Base-by-base conservation (phyloP, 805 yeast species). In the Starmerella ratchasimensis region DNA sequence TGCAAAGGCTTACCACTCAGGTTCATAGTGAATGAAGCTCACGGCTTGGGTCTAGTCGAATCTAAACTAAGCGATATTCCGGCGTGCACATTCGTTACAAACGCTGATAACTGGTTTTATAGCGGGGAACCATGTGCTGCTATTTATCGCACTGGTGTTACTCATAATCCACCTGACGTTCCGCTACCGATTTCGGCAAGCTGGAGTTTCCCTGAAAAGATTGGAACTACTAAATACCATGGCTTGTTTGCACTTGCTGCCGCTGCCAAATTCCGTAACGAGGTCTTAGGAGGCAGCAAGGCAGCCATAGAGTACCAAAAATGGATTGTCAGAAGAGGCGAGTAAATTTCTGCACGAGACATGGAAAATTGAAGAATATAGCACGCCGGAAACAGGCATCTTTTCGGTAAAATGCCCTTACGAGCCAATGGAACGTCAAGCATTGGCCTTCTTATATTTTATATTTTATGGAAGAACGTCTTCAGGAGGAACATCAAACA, bases 1-100 rank as follows among this genome's bases (percentile, higher is more conserved):
- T n/a, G n/a, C n/a, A n/a, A n/a, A n/a, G n/a, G n/a, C n/a, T n/a
- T n/a, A n/a, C n/a, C n/a, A n/a, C n/a, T n/a, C n/a, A n/a, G n/a
- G n/a, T n/a, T n/a, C n/a, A n/a, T n/a, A n/a, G 65, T 79, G 20
- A 86, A 79, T 53, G 88, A 79, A 10, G 88, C 88, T 5, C 88
- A 79, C 51, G 68, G 72, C 1, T 61, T 72, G 25, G 88, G 90
- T 0, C 39, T 54, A 22, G 28, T 51, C 4, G 53, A 53, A 1
- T 37, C 57, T 14, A 40, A 48, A 16, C 32, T 59, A 34, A 33
- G 45, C 6, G 14, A 33, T 1, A 46, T 51, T 2, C 56, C 65
- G 38, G 80, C 83, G 0, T 83, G 76, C 49, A 78, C 74, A 52
- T 69, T 63, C 51, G 62, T 67, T 18, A 57, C 76, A 16, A 79